phyloP scores from a whole-genome alignment of 257 asterid genomes.

The Primulina tabacum region DNA sequence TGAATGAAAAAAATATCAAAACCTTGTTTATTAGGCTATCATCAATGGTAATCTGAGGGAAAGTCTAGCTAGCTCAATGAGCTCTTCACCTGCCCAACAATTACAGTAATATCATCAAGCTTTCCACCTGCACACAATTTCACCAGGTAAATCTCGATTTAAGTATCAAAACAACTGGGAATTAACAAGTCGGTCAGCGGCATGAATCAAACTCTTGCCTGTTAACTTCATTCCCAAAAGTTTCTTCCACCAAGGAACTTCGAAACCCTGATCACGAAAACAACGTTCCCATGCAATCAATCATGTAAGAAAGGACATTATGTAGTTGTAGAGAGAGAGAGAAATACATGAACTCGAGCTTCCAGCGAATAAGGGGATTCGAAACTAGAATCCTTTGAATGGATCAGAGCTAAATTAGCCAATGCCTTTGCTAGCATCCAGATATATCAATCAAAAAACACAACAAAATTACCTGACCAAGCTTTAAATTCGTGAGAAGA shows the following conservation, averaged over 20 bases:
- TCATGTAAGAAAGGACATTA: background rate
- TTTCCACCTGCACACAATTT: conserved; percentile 55
- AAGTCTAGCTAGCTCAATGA: conserved; percentile 26
- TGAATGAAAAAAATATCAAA: too few species aligned
- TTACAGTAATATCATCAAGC: conserved; percentile 75
- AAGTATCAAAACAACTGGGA: background rate
- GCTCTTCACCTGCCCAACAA: conserved; percentile 58
- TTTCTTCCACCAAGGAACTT: conserved; percentile 89
- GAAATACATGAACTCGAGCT: conserved; percentile 58
- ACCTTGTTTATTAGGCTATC: background rate
- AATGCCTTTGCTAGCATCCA: conserved; percentile 22
- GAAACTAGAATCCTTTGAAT: conserved; percentile 58
- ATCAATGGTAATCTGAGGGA: background rate
- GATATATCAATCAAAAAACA: too few species aligned
- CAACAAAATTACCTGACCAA: too few species aligned
- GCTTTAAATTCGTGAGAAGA: too few species aligned
- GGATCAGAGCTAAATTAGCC: conserved; percentile 64
- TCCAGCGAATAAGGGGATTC: conserved; percentile 88
- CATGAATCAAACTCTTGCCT: conserved; percentile 38
- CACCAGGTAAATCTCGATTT: conserved; percentile 8
- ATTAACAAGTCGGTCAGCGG: background rate
- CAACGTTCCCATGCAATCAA: background rate
- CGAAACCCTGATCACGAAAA: conserved; percentile 55
- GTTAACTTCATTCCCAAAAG: conserved; percentile 71
- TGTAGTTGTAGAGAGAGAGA: background rate